Evolutionary conservation across 2,329 filamentous ascomycete species (phyloP), one percentile per base, ranked within the genome.

Genomic region (Neopestalotiopsis sp.): DNA sequence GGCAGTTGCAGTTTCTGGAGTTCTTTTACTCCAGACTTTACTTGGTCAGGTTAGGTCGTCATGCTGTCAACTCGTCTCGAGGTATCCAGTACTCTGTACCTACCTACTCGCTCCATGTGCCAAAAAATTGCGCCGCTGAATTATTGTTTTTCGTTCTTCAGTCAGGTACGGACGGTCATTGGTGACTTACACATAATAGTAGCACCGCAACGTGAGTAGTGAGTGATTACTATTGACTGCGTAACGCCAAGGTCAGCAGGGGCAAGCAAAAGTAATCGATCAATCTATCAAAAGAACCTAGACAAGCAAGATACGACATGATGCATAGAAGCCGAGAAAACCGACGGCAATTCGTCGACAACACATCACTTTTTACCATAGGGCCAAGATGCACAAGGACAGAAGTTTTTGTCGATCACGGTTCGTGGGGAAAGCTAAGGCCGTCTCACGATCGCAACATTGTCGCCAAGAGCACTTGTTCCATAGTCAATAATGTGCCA

Each of bases 1-100:
- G 65, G 52, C 20, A 45, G 65, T 67, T 67, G 65, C 65, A 67
- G 60, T 60, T 60, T 30, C 52, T 60, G 52, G 65, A 45, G 52
- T 67, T 57, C 38, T 12, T 24, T 17, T 6, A 49, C 30, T 45
- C 14, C 20, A 64, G n/a, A 7, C 61, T 64, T n/a, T 64, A 64
- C 61, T 64, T 24, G n/a, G 38, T 49, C 20, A 38, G 61, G 61
- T 49, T 64, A 45, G 61, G 20, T 30, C 20, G 20, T 9, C 34
- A 64, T 40, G n/a, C 61, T 52, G n/a, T 64, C 59, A 62, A 52
- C 17, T 62, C 34, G 59, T 62, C 59, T 34, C 30, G 14, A 62
- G n/a, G 61, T 64, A 64, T 40, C 30, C 61, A 40, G 61, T 64
- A 64, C 61, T 32, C 59, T 28, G 24, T 28, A 28, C 24, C 24